phyloP scores from a whole-genome alignment of 163 green algal species.

The Scenedesmus sp. region DNA sequence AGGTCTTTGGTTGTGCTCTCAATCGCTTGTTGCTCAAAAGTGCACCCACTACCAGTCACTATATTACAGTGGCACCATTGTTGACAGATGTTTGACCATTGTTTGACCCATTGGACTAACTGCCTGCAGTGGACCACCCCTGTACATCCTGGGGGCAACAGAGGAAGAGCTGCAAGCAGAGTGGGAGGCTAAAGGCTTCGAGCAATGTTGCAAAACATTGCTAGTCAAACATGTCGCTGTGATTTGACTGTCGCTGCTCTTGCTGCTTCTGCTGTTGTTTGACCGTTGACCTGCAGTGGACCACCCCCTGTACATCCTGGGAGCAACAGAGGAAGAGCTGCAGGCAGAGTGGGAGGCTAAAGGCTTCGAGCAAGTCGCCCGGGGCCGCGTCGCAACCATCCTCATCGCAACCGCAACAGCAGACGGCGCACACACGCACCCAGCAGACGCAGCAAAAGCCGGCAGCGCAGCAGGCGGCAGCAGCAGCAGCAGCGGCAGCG shows the following conservation, averaged over 20 bases:
- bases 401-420: slow-evolving; percentile 33
- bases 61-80: no score
- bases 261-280: background rate
- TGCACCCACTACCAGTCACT: no score
- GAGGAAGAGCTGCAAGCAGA: background rate
- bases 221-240: no score
- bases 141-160: slow-evolving; percentile 1
- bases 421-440: background rate
- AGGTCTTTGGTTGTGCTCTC: no score
- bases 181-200: no score
- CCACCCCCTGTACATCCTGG: slow-evolving; percentile 35
- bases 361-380: slow-evolving; percentile 35
- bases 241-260: background rate
- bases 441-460: background rate
- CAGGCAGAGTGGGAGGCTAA: slow-evolving; percentile 31
- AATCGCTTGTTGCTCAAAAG: no score
- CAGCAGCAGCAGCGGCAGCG: background rate
- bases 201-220: no score
- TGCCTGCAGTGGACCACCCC: slow-evolving; percentile 37
- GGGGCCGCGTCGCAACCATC: slow-evolving; percentile 38
- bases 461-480: background rate
- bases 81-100: no score
- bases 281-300: background rate
- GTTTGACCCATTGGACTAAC: no score
- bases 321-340: background rate